Base-by-base conservation (phyloP, 176 grass and related monocot species). In the Puccinellia tenuiflora region DNA sequence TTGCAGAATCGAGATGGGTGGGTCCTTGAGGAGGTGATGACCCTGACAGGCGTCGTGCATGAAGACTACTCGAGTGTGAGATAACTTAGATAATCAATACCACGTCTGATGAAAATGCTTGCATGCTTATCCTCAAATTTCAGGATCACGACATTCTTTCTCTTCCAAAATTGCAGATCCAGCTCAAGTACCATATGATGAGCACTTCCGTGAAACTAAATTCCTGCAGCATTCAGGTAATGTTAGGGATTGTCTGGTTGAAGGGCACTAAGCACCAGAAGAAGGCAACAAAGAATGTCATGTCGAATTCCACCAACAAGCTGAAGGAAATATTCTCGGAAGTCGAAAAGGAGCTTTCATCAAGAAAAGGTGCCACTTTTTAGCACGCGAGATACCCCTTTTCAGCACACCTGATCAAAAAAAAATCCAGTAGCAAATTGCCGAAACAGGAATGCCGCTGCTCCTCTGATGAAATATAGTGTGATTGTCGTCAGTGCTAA, bases 21-120 rank as follows among this genome's bases (percentile, higher is more conserved):
- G 89, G 51, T 98, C 72, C 74, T 98, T 14, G 96, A 98, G 80
- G 92, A 98, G 77, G 89, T 93, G n/a, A 88, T 95, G 75, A 85
- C 92, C 10, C 78, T 98, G 48, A 87, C 95, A 79, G 82, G 83
- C 4, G 47, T 91, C 35, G 56, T 81, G 38, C 60, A 95, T 54
- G 87, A 90, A 77, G 92, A 93, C 28, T 92, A 92, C 46, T 91
- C 92, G 15, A 93, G 90, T 66, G 96, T 95, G 93, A 77, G 87
- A 84, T 51, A 59, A 52, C 20, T 95, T 93, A 68, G 85, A 84
- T 43, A 65, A 43, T 17, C 25, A 85, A 85, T 55, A 56, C 70
- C 29, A 15, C 60, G 3, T 67, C 60, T 68, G 20, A 76, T 70
- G 34, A 76, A 80, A 85, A 57, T 75, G 13, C 29, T 33, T 43